Percentiles rank a stretch among this genome's conserved stretches.
phyloP scores from a whole-genome alignment of 352 stramenopile species.

The Pythium chondricola region DNA sequence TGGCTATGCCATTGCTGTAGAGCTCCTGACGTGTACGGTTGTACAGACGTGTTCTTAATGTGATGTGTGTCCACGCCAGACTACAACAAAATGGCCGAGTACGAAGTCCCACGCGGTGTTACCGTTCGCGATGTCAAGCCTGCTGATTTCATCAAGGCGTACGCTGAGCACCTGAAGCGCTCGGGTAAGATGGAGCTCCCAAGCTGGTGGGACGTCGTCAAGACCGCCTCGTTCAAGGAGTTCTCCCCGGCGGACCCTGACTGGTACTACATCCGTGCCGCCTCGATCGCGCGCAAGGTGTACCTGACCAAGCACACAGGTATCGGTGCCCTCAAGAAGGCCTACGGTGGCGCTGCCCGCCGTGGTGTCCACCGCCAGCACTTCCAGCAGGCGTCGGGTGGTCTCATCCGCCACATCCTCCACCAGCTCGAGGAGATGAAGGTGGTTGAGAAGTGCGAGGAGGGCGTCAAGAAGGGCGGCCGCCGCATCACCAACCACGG shows the following conservation, averaged over 20 bases:
- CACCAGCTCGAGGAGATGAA: slow-evolving; percentile 98
- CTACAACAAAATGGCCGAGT: slow-evolving; percentile 82
- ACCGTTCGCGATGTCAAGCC: slow-evolving; percentile 96
- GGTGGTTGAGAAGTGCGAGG: slow-evolving; percentile 93
- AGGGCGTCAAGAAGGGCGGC: slow-evolving; percentile 91
- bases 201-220: slow-evolving; percentile 97
- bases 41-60: slow-evolving; percentile 91
- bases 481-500: slow-evolving; percentile 94
- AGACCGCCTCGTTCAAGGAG: slow-evolving; percentile 98
- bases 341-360: slow-evolving; percentile 93
- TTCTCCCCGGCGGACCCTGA: slow-evolving; percentile 96
- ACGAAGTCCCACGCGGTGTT: slow-evolving; percentile 84
- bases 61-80: slow-evolving; percentile 29
- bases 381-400: slow-evolving; percentile 94
- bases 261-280: slow-evolving; percentile 98
- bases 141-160: slow-evolving; percentile 97
- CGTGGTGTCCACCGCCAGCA: slow-evolving; percentile 93
- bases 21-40: slow-evolving; percentile 53
- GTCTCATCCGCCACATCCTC: slow-evolving; percentile 97
- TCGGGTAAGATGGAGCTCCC: slow-evolving; percentile 98
- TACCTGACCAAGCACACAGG: slow-evolving; percentile 97
- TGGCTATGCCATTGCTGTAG: slow-evolving; percentile 14
- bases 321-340: slow-evolving; percentile 96
- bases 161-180: slow-evolving; percentile 98
- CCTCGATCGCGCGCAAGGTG: slow-evolving; percentile 97